These are phyloP conservation scores for Rubia balearica DNA, from an alignment of 305 asterid genomes.

Conservation along the genomic window DNA sequence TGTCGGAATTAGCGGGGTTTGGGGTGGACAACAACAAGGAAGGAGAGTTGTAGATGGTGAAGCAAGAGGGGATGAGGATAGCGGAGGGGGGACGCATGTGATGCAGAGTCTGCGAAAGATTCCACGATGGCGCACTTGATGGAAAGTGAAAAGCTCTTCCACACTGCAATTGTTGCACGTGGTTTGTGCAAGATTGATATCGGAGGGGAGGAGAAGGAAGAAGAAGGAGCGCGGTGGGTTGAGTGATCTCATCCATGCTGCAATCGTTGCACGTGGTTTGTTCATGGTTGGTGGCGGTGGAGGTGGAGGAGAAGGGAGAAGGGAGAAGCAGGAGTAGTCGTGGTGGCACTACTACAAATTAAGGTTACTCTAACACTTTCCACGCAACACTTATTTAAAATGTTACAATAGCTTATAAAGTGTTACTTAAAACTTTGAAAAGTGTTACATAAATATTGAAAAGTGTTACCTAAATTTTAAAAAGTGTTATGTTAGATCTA, in stretches of 20 bases:
- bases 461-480: too few species aligned
- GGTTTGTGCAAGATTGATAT: too few species aligned
- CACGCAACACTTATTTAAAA: too few species aligned
- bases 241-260: too few species aligned
- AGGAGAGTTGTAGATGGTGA: constrained; percentile 44
- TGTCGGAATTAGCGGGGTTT: constrained; percentile 39
- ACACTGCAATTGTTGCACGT: constrained; percentile 51
- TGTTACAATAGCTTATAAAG: too few species aligned
- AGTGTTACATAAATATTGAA: too few species aligned
- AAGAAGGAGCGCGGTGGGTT: too few species aligned
- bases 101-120: constrained; percentile 65
- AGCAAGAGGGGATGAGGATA: constrained; percentile 74
- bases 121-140: constrained; percentile 60
- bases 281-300: constrained; percentile 14
- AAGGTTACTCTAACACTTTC: too few species aligned
- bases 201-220: too few species aligned
- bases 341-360: too few species aligned
- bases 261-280: constrained; percentile 44
- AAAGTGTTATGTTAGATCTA: too few species aligned
- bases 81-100: constrained; percentile 77
- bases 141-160: constrained; percentile 56
- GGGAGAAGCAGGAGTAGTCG: constrained; percentile 5
- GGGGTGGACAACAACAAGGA: constrained; percentile 27
- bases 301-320: background rate
- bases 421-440: too few species aligned